Evolutionary conservation across 139 green algal species (phyloP), one percentile per base, ranked within the genome.

Genomic region (Nannochloris sp.): DNA sequence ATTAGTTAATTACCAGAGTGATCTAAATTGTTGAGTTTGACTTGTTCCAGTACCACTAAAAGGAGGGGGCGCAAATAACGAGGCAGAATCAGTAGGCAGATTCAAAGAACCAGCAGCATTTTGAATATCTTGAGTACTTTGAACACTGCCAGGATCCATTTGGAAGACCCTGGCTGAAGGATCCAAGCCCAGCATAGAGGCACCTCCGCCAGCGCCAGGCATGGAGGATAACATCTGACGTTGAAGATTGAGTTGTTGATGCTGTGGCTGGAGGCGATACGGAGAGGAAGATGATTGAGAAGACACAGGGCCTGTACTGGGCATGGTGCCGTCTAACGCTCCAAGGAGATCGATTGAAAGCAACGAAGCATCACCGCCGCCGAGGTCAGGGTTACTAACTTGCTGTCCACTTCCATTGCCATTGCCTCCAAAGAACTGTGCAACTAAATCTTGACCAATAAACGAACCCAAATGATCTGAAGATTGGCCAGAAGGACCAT

Each of bases 291-390:
- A n/a, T n/a, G n/a, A n/a, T n/a, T n/a, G n/a, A n/a, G n/a, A n/a
- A n/a, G n/a, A 12, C 67, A 29, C 25, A 7, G 13, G 30, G 6
- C 30, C 39, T 13, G 23, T 7, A 4, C 37, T 31, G 24, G 12
- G 27, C 27, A 64, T 2, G 42, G 42, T 51, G 15, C 67, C 67
- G 2, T 56, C 68, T 53, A 75, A 73, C 61, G 68, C 61, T 1
- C 68, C 68, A 44, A 75, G 62, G 44, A 75, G 61, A 36, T 75
- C 68, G 5, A 34, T 51, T 3, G 68, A 73, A 10, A 75, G 68
- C 38, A 75, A 56, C 32, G 25, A 33, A 1, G 58, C 38, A 15
- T 71, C 68, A 29, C 45, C n/a, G 34, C 12, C 12, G 14, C 9
- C 14, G 14, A 23, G 54, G 54, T 19, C 10, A 35, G 9, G 12